Evolutionary conservation across 257 asterid genomes (phyloP), one percentile per base, ranked within the genome.

Genomic region (Ligustrum vulgare): DNA sequence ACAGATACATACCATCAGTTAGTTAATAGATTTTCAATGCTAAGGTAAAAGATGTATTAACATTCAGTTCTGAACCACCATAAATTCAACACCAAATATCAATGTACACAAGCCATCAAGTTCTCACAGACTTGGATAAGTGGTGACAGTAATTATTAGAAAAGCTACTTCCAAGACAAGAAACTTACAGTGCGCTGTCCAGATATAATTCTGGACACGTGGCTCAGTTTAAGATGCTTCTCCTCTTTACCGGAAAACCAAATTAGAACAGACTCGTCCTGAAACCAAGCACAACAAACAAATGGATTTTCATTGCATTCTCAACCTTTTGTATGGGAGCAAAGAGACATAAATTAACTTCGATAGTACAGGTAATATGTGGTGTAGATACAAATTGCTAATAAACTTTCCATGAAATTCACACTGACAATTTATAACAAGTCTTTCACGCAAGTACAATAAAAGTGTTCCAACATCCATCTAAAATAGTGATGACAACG

Each of bases 141-240:
- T 22, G 28, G 64, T 56, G 31, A 54, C 37, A 75, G 31, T 67
- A 75, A 75, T 37, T 5, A 49, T 49, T 23, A 32, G 13, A 67
- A 71, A 69, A 28, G 41, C 56, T 41, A 23, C 58, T 58, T 56
- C 13, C 35, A 11, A 1, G n/a, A 22, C 37, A 74, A 49, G 82
- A 83, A 71, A 84, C 89, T 88, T 86, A 88, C 93, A 7, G 93
- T 88, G 62, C 91, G 88, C 82, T 87, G 91, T 74, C 91, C 91
- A 68, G 91, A 87, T 60, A 87, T 81, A 77, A 87, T 87, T 84
- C 91, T 85, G 73, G 89, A 87, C 72, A 87, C 89, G 54, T 87
- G 87, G 78, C 85, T 81, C 65, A 87, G 82, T 80, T 85, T 87
- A 70, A 87, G 89, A 77, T 77, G 87, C 79, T 87, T 87, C 87